phyloP scores from a whole-genome alignment of 208 protist genomes.

The Acanthamoeba triangularis region DNA sequence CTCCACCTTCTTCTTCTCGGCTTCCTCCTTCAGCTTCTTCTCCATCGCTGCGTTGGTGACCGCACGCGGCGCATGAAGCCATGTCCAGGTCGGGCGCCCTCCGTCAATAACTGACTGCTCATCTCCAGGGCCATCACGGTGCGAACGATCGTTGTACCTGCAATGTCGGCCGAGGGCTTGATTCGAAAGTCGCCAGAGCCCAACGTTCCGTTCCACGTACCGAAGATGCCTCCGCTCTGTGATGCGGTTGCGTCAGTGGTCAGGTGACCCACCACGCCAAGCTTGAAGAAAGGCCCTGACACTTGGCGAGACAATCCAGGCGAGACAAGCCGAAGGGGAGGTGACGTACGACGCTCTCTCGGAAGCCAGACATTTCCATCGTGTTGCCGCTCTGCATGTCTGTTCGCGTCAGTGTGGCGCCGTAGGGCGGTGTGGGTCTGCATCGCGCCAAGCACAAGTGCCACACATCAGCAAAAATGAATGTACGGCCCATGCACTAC shows the following conservation, averaged over 20 bases:
- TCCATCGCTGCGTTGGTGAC: background rate
- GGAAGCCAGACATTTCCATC: conserved; percentile 32
- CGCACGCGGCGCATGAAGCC: too few relatives aligned
- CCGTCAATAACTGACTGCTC: background rate
- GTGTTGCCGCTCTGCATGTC: conserved; percentile 8
- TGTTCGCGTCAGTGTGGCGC: conserved; percentile 4
- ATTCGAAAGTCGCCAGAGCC: conserved; percentile 52
- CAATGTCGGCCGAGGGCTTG: conserved; percentile 2
- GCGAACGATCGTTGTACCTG: background rate
- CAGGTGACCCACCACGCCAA: background rate
- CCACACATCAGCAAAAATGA: background rate
- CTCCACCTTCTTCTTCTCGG: conserved; percentile 36
- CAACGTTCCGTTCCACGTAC: conserved; percentile 57
- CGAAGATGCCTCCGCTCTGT: conserved; percentile 55
- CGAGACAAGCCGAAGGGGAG: background rate
- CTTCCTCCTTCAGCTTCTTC: conserved; percentile 29
- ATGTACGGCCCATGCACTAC: background rate
- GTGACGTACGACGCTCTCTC: conserved; percentile 34
- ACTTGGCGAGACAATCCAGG: background rate
- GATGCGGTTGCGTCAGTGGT: background rate
- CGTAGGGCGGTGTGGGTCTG: conserved; percentile 12
- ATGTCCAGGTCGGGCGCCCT: too few relatives aligned
- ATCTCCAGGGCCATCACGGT: too few relatives aligned
- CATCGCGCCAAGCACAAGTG: background rate
- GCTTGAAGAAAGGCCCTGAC: too few relatives aligned